phyloP scores from a whole-genome alignment of 768 basidiomycete species.

The Amanita subjunquillea region DNA sequence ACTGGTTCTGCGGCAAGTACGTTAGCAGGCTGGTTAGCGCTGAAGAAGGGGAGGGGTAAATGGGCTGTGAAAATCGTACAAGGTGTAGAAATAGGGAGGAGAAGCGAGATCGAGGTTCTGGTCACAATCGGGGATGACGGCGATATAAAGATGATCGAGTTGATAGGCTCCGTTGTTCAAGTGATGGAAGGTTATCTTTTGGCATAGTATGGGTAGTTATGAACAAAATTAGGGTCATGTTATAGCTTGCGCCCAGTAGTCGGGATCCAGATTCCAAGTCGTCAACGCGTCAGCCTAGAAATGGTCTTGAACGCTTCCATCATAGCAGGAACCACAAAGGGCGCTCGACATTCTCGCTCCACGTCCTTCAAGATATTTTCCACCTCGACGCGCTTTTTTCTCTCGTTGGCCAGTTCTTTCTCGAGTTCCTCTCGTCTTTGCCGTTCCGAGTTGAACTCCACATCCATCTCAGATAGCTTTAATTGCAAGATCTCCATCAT shows the following conservation, averaged over 20 bases:
- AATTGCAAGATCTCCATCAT: neutral
- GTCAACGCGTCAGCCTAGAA: slow-evolving; percentile 35
- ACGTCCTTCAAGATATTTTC: slow-evolving; percentile 38
- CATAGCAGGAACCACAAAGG: slow-evolving; percentile 49
- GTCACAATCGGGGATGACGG: slow-evolving; percentile 22
- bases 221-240: no score
- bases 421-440: neutral
- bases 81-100: slow-evolving; percentile 36
- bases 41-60: slow-evolving; percentile 22
- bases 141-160: slow-evolving; percentile 20
- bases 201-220: neutral
- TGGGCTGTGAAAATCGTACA: slow-evolving; percentile 28
- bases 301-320: slow-evolving; percentile 42
- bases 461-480: neutral
- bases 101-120: slow-evolving; percentile 26
- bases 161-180: slow-evolving; percentile 29
- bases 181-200: slow-evolving; percentile 26
- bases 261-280: slow-evolving; percentile 15
- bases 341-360: slow-evolving; percentile 35
- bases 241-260: neutral
- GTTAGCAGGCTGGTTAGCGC: slow-evolving; percentile 28
- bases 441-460: neutral
- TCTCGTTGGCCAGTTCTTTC: slow-evolving; percentile 24
- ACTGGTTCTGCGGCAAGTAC: slow-evolving; percentile 37
- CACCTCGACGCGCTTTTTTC: slow-evolving; percentile 24